phyloP scores from a whole-genome alignment of 228 moss, liverwort and hornwort genomes.

The Sphagnum fallax region DNA sequence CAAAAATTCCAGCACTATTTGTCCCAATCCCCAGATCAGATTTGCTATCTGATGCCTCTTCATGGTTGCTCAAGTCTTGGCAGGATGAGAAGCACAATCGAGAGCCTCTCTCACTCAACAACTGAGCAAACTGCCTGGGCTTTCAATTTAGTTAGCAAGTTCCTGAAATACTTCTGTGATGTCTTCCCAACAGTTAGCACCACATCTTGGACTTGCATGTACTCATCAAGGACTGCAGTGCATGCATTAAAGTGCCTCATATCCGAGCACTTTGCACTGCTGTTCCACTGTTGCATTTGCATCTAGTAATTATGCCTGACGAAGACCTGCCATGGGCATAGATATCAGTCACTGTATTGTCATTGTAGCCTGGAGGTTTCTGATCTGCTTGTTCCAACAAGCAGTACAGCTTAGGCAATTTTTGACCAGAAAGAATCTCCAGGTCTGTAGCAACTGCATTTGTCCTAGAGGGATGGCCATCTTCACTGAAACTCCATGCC shows the following conservation, averaged over 20 bases:
- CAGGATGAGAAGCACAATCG: constrained; percentile 8
- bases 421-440: background rate
- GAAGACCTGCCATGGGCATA: background rate
- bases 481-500: constrained; percentile 19
- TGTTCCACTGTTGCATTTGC: background rate
- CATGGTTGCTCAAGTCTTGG: constrained; percentile 3
- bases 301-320: background rate
- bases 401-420: background rate
- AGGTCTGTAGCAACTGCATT: background rate
- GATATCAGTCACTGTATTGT: background rate
- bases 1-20: constrained; percentile 10
- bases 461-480: constrained; percentile 13
- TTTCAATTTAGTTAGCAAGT: constrained; percentile 25
- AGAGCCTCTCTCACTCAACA: constrained; percentile 20
- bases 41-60: constrained; percentile 5
- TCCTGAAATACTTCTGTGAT: constrained; percentile 17
- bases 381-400: background rate
- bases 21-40: constrained; percentile 12
- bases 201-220: constrained; percentile 29
- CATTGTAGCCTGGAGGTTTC: background rate
- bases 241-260: background rate
- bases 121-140: constrained; percentile 11
- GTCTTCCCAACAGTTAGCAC: constrained; percentile 18
- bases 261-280: background rate
- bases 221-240: background rate